Conservation (phyloP, 441 rosid genomes). For the Theobroma grandiflorum region DNA sequence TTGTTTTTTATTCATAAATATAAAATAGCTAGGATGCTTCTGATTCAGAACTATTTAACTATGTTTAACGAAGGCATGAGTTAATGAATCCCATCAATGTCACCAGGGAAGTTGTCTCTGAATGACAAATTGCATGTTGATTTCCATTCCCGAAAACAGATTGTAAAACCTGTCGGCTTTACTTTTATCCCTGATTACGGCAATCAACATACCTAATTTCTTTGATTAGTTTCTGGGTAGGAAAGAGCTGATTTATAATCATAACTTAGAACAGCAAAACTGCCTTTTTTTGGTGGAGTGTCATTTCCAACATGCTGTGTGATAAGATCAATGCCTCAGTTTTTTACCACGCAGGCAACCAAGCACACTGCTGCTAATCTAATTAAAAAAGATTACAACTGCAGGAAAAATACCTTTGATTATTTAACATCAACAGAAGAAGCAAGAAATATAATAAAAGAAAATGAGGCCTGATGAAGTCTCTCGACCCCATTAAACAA, state of each 20-base stretch:
- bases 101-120: background rate
- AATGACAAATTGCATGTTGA: no score
- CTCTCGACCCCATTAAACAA: no score
- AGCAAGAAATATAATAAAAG: no score
- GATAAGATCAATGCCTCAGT: background rate
- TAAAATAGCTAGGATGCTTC: no score
- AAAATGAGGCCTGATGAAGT: no score
- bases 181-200: background rate
- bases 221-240: background rate
- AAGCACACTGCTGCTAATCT: background rate
- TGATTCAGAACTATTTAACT: no score
- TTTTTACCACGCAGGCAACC: background rate
- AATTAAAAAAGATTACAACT: background rate
- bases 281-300: background rate
- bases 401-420: background rate
- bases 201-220: constrained; percentile 1
- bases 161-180: background rate
- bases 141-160: background rate
- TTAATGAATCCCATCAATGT: background rate
- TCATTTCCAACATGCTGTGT: background rate
- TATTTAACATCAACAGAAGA: background rate
- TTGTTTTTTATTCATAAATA: no score
- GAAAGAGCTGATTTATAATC: background rate
- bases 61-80: background rate
- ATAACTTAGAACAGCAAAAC: background rate